Evolutionary conservation across 2,329 filamentous ascomycete species (phyloP).

Genomic region (Alternaria conjuncta): DNA sequence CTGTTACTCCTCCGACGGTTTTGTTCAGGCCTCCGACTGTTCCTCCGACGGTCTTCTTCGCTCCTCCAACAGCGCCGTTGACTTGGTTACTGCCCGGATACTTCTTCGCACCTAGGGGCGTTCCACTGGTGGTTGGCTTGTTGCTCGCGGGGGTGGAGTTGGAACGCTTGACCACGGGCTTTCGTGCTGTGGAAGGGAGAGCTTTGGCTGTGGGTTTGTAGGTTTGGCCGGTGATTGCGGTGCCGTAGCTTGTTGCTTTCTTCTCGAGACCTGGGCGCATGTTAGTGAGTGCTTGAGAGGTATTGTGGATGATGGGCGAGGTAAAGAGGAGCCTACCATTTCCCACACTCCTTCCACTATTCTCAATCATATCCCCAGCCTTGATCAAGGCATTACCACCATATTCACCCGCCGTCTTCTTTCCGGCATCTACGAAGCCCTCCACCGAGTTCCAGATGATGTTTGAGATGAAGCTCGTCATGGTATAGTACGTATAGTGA

Average conservation of each 20-base stretch:
- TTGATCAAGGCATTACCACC: conserved; percentile 48
- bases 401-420: conserved; percentile 44
- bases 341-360: conserved; percentile 39
- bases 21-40: conserved; percentile 21
- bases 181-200: conserved; percentile 38
- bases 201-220: conserved; percentile 37
- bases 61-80: conserved; percentile 12
- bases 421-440: conserved; percentile 48
- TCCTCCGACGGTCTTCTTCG: conserved; percentile 30
- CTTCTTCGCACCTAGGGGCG: conserved; percentile 40
- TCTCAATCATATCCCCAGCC: conserved; percentile 48
- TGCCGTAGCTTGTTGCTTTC: conserved; percentile 38
- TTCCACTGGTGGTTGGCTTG: conserved; percentile 21
- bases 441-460: conserved; percentile 48
- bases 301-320: not conserved
- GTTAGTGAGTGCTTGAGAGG: not conserved
- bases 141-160: conserved; percentile 40
- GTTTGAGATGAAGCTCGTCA: conserved; percentile 45
- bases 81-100: conserved; percentile 28
- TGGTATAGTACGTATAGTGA: conserved; percentile 4
- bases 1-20: conserved; percentile 18
- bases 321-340: conserved; percentile 28
- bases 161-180: conserved; percentile 40
- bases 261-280: conserved; percentile 35
- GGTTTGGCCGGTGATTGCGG: conserved; percentile 37